Base-by-base conservation (phyloP, 2,329 filamentous ascomycete species). In the Cytospora mali region DNA sequence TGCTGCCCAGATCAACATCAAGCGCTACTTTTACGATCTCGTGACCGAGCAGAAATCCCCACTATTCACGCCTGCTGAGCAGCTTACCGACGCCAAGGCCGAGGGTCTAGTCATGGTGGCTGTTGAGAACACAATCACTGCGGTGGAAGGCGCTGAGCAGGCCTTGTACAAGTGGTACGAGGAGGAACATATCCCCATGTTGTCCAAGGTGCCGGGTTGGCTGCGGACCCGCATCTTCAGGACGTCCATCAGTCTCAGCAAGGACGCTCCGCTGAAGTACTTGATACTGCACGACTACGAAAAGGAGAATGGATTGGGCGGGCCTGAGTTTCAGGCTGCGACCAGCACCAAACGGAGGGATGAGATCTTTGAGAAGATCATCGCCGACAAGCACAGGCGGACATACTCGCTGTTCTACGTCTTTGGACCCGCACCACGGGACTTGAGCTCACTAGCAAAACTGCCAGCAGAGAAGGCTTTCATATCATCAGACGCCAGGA, bases 161-260 rank as follows among this genome's bases (percentile, higher is more conserved):
- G 70, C 68, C 0, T 81, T 88, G 51, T 80, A 88, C 60, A 85
- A 81, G 71, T 96, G 91, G 91, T 90, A 91, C 71, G 77, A 83
- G 31, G 85, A 93, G 65, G 91, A 95, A 73, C 91, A 95, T 72
- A 81, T 89, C 23, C 80, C 82, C 3, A 83, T 93, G 82, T 73
- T 96, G 62, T 79, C 88, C 65, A 89, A 89, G 70, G 83, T 93
- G 0, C 88, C 90, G 0, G 92, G 92, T 4, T 96, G 92, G 91
- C 76, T 90, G 64, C 86, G 92, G 42, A 89, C 88, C 18, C 82
- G 92, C 46, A 77, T 89, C 49, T 93, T 89, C 75, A 82, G 84
- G 62, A 90, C 89, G 3, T 18, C 63, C 2, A 88, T 88, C 0
- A 80, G 80, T 33, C 79, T 92, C 2, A 86, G 88, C 61, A 78